Conservation (phyloP, 1,284 basidiomycete genomes). For the Ustilago cynodontis region DNA sequence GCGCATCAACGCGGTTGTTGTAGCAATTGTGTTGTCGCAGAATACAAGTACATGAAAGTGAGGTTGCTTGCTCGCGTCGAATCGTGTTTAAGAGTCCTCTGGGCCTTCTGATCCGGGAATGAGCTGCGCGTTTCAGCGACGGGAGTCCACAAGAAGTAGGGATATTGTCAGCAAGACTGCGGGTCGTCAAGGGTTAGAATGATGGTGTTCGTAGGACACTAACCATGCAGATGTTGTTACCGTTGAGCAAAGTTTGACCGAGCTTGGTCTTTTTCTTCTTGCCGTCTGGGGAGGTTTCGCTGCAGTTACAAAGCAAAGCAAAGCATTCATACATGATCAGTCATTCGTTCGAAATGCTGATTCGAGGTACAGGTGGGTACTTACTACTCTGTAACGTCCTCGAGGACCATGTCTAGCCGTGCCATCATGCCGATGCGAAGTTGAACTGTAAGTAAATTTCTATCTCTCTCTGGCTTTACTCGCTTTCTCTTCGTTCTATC, state of each 20-base stretch:
- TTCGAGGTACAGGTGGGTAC: constrained; percentile 53
- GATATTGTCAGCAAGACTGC: neutral
- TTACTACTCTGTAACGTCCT: constrained; percentile 96
- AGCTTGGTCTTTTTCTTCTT: constrained; percentile 84
- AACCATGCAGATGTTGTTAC: constrained; percentile 98
- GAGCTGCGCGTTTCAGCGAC: constrained; percentile 23
- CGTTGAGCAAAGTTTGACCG: constrained; percentile 91
- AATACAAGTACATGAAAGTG: constrained; percentile 35
- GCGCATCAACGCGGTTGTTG: neutral
- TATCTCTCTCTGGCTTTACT: neutral
- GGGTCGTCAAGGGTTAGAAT: neutral
- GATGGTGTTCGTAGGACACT: constrained; percentile 50
- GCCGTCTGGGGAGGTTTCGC: constrained; percentile 86
- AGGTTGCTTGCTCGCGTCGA: neutral
- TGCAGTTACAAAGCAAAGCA: constrained; percentile 69
- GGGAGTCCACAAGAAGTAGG: neutral
- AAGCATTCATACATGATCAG: neutral
- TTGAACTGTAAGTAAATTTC: neutral
- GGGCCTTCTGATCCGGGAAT: constrained; percentile 57
- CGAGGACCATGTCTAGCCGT: constrained; percentile 90
- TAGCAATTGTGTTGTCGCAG: neutral
- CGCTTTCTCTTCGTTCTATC: neutral
- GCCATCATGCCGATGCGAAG: neutral
- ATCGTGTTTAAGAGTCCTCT: constrained; percentile 17
- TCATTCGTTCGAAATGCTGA: neutral